A percentile compares a stretch with the other conserved stretches of the same genome.
Evolutionary conservation across 2,329 filamentous ascomycete species (phyloP).

Genomic region (Pyrenophora seminiperda): DNA sequence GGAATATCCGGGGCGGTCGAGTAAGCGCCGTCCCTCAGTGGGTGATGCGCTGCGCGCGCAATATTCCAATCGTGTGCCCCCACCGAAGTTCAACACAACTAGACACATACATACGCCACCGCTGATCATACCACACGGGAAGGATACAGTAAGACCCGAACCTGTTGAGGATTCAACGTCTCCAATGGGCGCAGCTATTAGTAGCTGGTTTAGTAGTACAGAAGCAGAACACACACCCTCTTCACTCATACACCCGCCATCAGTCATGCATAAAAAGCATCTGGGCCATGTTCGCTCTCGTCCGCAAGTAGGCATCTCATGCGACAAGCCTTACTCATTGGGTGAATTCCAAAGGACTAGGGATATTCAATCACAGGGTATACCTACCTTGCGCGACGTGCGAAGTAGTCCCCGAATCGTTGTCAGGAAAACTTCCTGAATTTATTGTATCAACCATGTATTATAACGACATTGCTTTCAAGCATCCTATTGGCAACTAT

Average conservation of each 20-base stretch:
- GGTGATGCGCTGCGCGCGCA: neutral
- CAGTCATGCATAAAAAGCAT: constrained; percentile 14
- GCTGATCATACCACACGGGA: neutral
- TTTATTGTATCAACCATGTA: neutral
- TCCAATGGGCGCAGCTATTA: constrained; percentile 23
- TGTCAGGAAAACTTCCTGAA: neutral
- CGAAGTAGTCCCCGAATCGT: constrained; percentile 6
- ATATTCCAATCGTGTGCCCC: neutral
- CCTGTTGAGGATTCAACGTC: constrained; percentile 17
- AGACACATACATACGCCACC: constrained; percentile 7
- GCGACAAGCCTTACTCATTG: neutral
- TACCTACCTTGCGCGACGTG: constrained; percentile 4
- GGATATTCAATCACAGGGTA: neutral
- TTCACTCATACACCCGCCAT: constrained; percentile 4
- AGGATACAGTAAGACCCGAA: neutral
- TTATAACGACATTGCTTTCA: neutral
- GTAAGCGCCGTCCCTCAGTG: neutral
- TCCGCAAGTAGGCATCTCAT: neutral
- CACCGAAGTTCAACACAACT: constrained; percentile 12
- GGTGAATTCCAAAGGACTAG: neutral
- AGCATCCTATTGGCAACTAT: neutral
- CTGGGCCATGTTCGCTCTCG: neutral
- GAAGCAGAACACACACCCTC: neutral
- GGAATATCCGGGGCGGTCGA: neutral
- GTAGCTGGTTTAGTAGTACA: constrained; percentile 16